Evolutionary conservation across 768 basidiomycete species (phyloP).

Genomic region (Crepidotus variabilis): DNA sequence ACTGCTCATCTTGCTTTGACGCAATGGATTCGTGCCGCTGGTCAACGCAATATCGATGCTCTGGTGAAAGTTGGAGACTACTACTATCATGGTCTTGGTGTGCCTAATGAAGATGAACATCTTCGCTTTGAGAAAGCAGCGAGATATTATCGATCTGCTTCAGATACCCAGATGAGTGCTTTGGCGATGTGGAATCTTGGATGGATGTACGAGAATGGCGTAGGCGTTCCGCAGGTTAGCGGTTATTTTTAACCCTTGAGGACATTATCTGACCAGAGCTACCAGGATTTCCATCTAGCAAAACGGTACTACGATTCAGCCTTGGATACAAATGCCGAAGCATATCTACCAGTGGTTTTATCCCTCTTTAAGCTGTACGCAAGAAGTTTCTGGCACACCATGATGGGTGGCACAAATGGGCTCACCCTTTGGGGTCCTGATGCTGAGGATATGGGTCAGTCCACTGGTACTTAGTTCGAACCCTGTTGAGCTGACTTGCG

Average conservation of each 20-base stretch:
- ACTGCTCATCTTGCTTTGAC: conserved; percentile 82
- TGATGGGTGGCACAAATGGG: conserved; percentile 67
- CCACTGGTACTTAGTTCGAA: neutral
- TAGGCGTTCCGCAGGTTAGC: conserved; percentile 81
- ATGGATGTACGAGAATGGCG: conserved; percentile 98
- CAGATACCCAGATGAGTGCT: conserved; percentile 88
- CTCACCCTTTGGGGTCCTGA: conserved; percentile 65
- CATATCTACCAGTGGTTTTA: conserved; percentile 81
- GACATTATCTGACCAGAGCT: neutral
- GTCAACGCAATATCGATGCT: conserved; percentile 93
- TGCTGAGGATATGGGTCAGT: conserved; percentile 41
- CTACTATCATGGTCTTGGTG: conserved; percentile 88
- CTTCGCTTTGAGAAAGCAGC: conserved; percentile 85
- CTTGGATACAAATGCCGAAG: conserved; percentile 82
- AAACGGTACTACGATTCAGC: conserved; percentile 94
- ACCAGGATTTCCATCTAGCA: conserved; percentile 91
- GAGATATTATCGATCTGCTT: conserved; percentile 91
- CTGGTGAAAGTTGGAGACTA: conserved; percentile 98
- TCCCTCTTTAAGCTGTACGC: conserved; percentile 80
- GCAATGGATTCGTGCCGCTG: conserved; percentile 93
- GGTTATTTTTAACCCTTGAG: neutral
- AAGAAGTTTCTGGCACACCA: conserved; percentile 79
- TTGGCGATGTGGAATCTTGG: conserved; percentile 98
- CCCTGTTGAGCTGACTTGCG: neutral
- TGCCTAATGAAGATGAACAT: conserved; percentile 58